Evolutionary conservation across 768 basidiomycete species (phyloP).

Genomic region (Mycena rebaudengoi): DNA sequence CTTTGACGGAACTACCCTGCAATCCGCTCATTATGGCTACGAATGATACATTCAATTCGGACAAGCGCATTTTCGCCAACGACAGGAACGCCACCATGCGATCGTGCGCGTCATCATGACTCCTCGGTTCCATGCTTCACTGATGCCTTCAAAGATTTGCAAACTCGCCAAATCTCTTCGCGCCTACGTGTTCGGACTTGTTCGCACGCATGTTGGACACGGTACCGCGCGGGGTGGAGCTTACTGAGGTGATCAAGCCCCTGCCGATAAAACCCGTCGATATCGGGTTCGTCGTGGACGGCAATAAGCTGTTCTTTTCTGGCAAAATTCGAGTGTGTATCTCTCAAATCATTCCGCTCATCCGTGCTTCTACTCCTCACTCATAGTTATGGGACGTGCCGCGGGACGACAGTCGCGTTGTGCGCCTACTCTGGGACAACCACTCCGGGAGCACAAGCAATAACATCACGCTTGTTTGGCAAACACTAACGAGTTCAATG

Average conservation of each 20-base stretch:
- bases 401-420: background rate
- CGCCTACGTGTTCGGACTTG: conserved; percentile 1
- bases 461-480: background rate
- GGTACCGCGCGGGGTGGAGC: conserved; percentile 7
- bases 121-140: too few relatives aligned
- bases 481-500: background rate
- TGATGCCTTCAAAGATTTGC: background rate
- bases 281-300: background rate
- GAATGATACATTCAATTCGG: conserved; percentile 3
- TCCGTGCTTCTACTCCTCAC: background rate
- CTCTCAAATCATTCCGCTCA: background rate
- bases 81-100: conserved; percentile 13
- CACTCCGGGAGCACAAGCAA: background rate
- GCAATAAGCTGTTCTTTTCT: background rate
- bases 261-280: background rate
- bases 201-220: conserved; percentile 15
- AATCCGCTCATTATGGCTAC: background rate
- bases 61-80: conserved; percentile 7
- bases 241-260: conserved; percentile 8
- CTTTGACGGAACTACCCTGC: background rate
- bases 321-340: background rate
- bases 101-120: background rate
- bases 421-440: conserved; percentile 1
- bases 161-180: background rate
- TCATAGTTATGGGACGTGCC: background rate